These are phyloP conservation scores for Dictyostelium purpureum DNA, from an alignment of 78 protist species.

Conservation along the genomic window DNA sequence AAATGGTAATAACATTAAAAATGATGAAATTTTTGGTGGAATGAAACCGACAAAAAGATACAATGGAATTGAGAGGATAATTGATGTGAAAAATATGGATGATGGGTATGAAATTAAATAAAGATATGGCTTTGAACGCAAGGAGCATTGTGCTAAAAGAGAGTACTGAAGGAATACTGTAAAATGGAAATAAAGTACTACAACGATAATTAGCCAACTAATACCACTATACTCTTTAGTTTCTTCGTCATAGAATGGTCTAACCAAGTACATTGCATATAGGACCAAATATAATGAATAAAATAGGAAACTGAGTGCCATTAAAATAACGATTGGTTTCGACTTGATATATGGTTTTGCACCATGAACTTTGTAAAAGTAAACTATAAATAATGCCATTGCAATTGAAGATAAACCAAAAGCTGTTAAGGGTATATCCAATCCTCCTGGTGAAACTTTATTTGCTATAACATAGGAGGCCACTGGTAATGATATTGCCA, in stretches of 20 bases:
- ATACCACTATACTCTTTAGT: neutral
- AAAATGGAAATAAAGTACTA: conserved; percentile 22
- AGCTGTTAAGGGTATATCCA: neutral
- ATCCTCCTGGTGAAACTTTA: neutral
- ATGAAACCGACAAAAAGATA: conserved; percentile 7
- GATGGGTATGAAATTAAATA: conserved; percentile 17
- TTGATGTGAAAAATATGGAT: conserved; percentile 34
- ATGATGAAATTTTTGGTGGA: neutral
- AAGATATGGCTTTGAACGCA: neutral
- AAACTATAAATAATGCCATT: neutral
- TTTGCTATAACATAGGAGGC: neutral
- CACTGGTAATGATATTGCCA: conserved; percentile 15
- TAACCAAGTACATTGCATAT: neutral
- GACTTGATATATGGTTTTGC: neutral
- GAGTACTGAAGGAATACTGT: conserved; percentile 19
- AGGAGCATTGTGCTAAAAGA: conserved; percentile 5
- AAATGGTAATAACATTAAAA: conserved; percentile 1
- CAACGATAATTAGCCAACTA: conserved; percentile 8
- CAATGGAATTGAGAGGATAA: conserved; percentile 34
- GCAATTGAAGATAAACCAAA: neutral
- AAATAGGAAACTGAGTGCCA: neutral
- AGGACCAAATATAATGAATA: conserved; percentile 7
- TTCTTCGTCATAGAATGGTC: neutral
- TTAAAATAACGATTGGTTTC: neutral
- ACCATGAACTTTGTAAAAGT: conserved; percentile 5